These are phyloP conservation scores for Pisolithus sp. DNA, from an alignment of 768 basidiomycete species.

Conservation along the genomic window DNA sequence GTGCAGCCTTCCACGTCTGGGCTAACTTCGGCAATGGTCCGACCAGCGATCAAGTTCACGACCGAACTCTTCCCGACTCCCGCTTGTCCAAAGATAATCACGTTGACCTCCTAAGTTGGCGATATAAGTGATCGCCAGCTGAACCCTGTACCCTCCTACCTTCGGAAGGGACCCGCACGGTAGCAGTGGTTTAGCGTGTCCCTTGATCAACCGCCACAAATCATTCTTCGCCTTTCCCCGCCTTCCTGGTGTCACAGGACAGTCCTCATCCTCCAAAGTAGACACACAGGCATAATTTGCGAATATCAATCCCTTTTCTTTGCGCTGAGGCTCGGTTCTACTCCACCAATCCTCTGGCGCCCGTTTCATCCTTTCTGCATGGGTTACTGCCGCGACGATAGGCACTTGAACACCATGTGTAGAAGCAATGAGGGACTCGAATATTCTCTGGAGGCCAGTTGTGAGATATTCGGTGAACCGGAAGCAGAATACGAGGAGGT, in stretches of 20 bases:
- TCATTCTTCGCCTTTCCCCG: neutral
- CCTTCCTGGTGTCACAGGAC: neutral
- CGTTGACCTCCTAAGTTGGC: neutral
- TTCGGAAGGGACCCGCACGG: neutral
- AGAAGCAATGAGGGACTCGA: neutral
- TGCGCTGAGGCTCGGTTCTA: neutral
- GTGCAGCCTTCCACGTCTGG: conserved; percentile 24
- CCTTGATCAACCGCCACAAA: neutral
- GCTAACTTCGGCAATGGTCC: conserved; percentile 15
- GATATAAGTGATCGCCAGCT: neutral
- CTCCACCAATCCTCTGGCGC: neutral
- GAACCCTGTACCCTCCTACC: neutral
- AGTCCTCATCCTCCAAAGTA: neutral
- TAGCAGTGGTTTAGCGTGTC: neutral
- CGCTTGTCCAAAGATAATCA: conserved; percentile 6
- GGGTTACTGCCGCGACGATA: neutral
- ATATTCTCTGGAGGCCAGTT: neutral
- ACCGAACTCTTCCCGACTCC: conserved; percentile 9
- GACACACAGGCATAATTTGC: neutral
- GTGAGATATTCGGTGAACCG: neutral
- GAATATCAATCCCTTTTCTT: neutral
- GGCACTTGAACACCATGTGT: neutral
- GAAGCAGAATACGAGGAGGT: neutral
- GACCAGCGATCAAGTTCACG: conserved; percentile 9
- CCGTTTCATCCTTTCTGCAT: neutral